A percentile compares a stretch with the other conserved stretches of the same genome.
Evolutionary conservation across 352 stramenopile genomes (phyloP).

Genomic region (Phytophthora vignae): DNA sequence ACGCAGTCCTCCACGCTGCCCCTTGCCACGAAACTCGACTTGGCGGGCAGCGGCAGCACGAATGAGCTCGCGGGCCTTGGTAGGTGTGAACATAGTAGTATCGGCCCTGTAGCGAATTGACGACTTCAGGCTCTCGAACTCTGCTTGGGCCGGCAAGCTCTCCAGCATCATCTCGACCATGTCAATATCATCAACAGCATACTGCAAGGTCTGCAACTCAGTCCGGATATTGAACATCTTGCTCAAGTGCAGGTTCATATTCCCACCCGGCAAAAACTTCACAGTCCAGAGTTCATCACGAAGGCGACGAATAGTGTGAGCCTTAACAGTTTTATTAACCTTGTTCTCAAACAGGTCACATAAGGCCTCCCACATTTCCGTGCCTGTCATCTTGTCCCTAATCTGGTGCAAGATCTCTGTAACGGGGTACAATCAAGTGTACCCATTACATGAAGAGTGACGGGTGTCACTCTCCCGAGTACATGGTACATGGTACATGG

Average conservation of each 20-base stretch:
- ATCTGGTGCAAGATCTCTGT: constrained; percentile 1
- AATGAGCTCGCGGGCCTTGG: no score
- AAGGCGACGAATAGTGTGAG: constrained; percentile 7
- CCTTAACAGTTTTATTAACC: constrained; percentile 9
- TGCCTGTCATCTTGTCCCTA: background rate
- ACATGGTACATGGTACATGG: no score
- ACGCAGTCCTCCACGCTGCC: no score
- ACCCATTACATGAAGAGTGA: no score
- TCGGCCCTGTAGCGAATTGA: background rate
- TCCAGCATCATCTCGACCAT: background rate
- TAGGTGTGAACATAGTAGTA: no score
- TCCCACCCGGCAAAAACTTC: no score
- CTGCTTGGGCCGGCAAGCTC: background rate
- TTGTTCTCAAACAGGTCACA: constrained; percentile 3
- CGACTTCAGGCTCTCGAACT: background rate
- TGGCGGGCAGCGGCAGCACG: no score
- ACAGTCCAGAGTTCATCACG: constrained; percentile 6
- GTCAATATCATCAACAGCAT: background rate
- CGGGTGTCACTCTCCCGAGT: no score
- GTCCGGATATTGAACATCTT: background rate
- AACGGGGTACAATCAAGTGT: no score
- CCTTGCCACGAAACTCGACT: no score
- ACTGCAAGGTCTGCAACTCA: background rate
- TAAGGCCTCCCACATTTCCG: background rate
- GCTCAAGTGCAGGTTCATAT: background rate